A percentile compares a stretch with the other conserved stretches of the same genome.
Conservation (phyloP, 352 stramenopile genomes). For the Thalassiosira mediterranea region DNA sequence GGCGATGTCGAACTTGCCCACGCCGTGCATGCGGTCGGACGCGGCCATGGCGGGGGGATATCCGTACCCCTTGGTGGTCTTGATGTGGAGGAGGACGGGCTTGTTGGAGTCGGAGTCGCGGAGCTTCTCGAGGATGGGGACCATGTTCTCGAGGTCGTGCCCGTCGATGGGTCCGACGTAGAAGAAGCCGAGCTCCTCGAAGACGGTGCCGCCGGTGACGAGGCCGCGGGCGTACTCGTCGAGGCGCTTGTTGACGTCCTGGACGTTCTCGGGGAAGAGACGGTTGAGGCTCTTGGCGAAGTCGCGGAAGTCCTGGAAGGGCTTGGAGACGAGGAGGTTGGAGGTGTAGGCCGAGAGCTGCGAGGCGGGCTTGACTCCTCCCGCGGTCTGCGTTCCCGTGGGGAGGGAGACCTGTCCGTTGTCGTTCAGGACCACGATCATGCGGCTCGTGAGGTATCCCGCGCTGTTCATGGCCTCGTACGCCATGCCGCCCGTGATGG, state of each 20-base stretch:
- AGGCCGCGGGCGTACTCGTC: constrained; percentile 89
- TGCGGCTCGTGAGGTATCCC: constrained; percentile 86
- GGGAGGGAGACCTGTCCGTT: constrained; percentile 89
- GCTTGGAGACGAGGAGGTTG: constrained; percentile 86
- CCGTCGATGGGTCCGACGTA: constrained; percentile 90
- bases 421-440: constrained; percentile 91
- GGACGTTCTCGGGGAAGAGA: constrained; percentile 81
- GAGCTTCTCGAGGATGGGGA: constrained; percentile 89
- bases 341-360: constrained; percentile 86
- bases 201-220: constrained; percentile 86
- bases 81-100: constrained; percentile 87
- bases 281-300: constrained; percentile 87
- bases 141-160: constrained; percentile 89
- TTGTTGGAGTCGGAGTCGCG: constrained; percentile 81
- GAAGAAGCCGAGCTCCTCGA: constrained; percentile 91
- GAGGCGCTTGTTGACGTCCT: constrained; percentile 88
- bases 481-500: constrained; percentile 90
- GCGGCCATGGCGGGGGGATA: constrained; percentile 86
- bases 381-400: constrained; percentile 86
- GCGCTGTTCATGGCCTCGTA: constrained; percentile 91
- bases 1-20: constrained; percentile 88
- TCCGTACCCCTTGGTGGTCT: constrained; percentile 88
- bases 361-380: constrained; percentile 82
- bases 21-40: constrained; percentile 88
- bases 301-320: constrained; percentile 88